A percentile compares a stretch with the other conserved stretches of the same genome.
These are phyloP conservation scores for Moelleriella libera DNA, from an alignment of 2,329 filamentous ascomycete species.

Conservation along the genomic window DNA sequence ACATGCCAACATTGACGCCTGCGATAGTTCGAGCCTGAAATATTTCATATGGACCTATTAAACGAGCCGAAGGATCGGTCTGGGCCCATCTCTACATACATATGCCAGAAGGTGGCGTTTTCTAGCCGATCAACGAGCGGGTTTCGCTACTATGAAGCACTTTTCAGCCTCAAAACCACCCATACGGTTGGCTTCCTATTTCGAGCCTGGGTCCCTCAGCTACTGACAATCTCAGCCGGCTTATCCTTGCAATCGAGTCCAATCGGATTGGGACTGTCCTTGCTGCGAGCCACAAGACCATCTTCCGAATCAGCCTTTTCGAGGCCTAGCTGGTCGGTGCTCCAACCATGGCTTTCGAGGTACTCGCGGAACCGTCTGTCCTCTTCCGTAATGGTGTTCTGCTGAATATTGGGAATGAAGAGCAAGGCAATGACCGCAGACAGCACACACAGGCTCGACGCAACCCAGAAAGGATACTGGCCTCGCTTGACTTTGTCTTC, in stretches of 20 bases:
- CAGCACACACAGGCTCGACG: constrained; percentile 61
- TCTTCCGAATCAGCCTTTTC: constrained; percentile 1
- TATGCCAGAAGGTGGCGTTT: no score
- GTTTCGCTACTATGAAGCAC: no score
- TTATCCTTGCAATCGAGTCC: no score
- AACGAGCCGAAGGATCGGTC: no score
- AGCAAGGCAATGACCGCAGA: constrained; percentile 46
- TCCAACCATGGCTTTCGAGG: constrained; percentile 61
- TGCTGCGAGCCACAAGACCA: background rate
- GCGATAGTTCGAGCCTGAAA: no score
- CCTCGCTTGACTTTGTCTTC: constrained; percentile 41
- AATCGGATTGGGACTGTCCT: background rate
- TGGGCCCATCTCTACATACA: no score
- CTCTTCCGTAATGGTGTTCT: constrained; percentile 73
- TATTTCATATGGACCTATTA: no score
- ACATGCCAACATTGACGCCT: no score
- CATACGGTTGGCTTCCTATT: background rate
- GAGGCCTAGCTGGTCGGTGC: constrained; percentile 41
- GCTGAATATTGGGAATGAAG: constrained; percentile 61
- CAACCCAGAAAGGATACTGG: constrained; percentile 87
- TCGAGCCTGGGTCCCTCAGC: background rate
- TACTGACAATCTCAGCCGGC: background rate
- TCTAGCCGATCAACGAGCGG: no score
- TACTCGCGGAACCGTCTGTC: constrained; percentile 64
- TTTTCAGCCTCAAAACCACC: no score